phyloP scores from a whole-genome alignment of 495 filamentous ascomycete species.

The Annulohypoxylon bovei region DNA sequence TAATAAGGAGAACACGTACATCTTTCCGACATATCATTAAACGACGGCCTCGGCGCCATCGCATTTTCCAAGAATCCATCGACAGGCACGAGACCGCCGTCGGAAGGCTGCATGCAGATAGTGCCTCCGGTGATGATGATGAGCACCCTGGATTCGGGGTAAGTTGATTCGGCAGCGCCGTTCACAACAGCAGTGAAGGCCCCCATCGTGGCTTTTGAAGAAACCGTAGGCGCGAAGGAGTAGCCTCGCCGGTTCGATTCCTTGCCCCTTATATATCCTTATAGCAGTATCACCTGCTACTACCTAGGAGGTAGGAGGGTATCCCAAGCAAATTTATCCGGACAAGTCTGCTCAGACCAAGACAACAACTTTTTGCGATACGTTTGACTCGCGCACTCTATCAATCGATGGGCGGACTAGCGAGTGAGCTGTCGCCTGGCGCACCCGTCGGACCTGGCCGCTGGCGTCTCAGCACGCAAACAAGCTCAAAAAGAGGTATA shows the following conservation, averaged over 20 bases:
- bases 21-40: conserved; percentile 83
- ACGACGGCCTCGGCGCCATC: conserved; percentile 83
- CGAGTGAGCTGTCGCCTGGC: not conserved
- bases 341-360: not conserved
- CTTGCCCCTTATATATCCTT: not conserved
- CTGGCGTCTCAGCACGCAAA: not conserved
- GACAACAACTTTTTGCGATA: not conserved
- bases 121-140: conserved; percentile 96
- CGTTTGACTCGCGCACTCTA: not conserved
- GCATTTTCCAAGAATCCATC: conserved; percentile 84
- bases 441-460: not conserved
- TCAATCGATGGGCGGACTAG: not conserved
- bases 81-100: conserved; percentile 73
- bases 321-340: not conserved
- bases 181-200: conserved; percentile 20
- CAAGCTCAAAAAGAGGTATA: not conserved
- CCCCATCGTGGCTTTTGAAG: conserved; percentile 25
- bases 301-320: not conserved
- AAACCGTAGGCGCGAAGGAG: not conserved
- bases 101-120: conserved; percentile 88
- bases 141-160: conserved; percentile 80
- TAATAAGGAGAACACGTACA: conserved; percentile 50
- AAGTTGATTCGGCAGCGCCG: conserved; percentile 44
- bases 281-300: not conserved
- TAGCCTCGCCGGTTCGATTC: not conserved